Conservation (phyloP, 2,329 filamentous ascomycete species). For the Ascochyta clinopodiicola region DNA sequence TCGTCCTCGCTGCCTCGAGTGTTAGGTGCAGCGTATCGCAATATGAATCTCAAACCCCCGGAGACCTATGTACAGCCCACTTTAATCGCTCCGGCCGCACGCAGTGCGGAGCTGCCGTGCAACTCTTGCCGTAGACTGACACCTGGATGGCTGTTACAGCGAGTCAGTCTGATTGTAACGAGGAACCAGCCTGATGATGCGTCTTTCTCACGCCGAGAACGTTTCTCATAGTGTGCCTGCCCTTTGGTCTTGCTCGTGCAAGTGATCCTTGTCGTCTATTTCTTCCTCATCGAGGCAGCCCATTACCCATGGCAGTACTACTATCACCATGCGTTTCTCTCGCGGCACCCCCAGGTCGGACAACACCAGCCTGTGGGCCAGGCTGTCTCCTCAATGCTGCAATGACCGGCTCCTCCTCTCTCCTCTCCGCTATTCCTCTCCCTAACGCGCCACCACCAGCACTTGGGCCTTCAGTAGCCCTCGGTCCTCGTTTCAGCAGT, state of each 20-base stretch:
- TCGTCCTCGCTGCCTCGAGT: no score
- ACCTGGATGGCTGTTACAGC: neutral
- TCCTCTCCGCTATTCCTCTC: conserved; percentile 12
- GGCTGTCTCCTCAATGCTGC: conserved; percentile 42
- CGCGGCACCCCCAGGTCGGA: conserved; percentile 15
- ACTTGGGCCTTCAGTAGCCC: conserved; percentile 10
- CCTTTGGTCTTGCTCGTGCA: neutral
- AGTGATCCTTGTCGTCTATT: neutral
- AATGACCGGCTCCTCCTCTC: conserved; percentile 36
- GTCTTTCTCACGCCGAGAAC: neutral
- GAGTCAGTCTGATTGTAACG: neutral
- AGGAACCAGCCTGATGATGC: neutral
- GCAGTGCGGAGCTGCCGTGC: neutral
- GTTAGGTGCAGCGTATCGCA: no score
- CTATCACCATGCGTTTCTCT: conserved; percentile 16
- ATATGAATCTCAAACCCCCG: no score
- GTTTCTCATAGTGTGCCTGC: neutral
- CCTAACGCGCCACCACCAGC: conserved; percentile 14
- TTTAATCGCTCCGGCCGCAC: no score
- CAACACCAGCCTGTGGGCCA: conserved; percentile 27
- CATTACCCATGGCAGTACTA: conserved; percentile 37
- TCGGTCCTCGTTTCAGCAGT: conserved; percentile 70
- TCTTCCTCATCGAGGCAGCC: conserved; percentile 41
- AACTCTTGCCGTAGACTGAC: neutral
- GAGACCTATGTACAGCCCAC: no score